Evolutionary conservation across 306 rosid genomes (phyloP).

Genomic region (Cicer cuneatum): DNA sequence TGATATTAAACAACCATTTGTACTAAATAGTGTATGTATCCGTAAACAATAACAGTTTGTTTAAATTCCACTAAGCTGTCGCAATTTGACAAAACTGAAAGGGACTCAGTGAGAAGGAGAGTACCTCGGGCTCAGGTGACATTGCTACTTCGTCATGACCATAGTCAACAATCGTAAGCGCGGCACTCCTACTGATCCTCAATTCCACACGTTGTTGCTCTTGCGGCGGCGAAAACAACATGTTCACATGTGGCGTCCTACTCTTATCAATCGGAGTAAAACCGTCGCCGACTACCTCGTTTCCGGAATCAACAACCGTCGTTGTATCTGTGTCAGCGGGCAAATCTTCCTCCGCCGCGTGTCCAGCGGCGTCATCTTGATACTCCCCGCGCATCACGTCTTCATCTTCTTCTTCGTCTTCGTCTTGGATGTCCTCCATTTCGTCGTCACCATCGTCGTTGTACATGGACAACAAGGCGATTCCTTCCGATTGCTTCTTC

Average conservation of each 20-base stretch:
- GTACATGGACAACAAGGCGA: conserved; percentile 79
- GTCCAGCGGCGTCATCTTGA: conserved; percentile 26
- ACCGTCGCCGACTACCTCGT: conserved; percentile 44
- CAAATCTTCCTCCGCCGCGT: conserved; percentile 56
- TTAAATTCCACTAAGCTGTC: no score
- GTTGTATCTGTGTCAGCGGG: conserved; percentile 43
- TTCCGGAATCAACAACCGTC: conserved; percentile 47
- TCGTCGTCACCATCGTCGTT: conserved; percentile 76
- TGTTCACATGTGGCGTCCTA: conserved; percentile 47
- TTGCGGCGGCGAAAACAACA: conserved; percentile 54
- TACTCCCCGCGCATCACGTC: background rate
- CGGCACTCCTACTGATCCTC: conserved; percentile 53
- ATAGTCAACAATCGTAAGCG: conserved; percentile 84
- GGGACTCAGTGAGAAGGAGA: background rate
- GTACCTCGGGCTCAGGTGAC: conserved; percentile 97
- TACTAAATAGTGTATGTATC: no score
- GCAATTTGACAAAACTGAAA: no score
- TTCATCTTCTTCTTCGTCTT: conserved; percentile 54
- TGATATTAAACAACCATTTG: no score
- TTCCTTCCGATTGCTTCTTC: conserved; percentile 78
- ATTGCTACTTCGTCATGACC: conserved; percentile 93
- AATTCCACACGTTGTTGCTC: conserved; percentile 44
- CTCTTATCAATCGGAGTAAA: conserved; percentile 49
- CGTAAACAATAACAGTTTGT: no score
- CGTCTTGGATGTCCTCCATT: conserved; percentile 78